phyloP scores from a whole-genome alignment of 2,329 filamentous ascomycete species.

The Aureobasidium musti region DNA sequence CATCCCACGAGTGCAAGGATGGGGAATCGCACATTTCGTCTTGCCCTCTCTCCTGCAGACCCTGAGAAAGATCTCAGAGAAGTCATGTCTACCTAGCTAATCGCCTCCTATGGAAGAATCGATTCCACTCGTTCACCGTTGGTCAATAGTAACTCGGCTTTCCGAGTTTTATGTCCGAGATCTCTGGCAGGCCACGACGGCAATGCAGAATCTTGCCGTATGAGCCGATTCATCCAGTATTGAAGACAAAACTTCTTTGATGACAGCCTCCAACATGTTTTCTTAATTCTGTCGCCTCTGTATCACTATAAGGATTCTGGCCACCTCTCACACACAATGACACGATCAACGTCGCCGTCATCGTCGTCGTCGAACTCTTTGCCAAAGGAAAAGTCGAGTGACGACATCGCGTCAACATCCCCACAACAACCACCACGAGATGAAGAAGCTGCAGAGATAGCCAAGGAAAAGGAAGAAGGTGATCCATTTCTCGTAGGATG shows the following conservation, averaged over 20 bases:
- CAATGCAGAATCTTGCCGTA: conserved; percentile 22
- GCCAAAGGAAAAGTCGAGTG: conserved; percentile 5
- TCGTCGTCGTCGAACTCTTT: background rate
- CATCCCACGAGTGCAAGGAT: background rate
- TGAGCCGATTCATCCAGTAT: conserved; percentile 18
- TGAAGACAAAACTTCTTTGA: conserved; percentile 1
- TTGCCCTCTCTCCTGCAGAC: background rate
- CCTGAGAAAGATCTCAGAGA: background rate
- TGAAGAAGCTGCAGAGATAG: conserved; percentile 7
- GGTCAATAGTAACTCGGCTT: background rate
- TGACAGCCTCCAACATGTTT: background rate
- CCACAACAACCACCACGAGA: conserved; percentile 12
- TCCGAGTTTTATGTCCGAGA: conserved; percentile 9
- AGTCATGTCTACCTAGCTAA: background rate
- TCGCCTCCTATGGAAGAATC: background rate
- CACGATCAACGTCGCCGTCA: background rate
- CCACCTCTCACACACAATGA: background rate
- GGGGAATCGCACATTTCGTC: background rate
- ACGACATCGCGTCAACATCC: background rate
- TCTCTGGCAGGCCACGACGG: background rate
- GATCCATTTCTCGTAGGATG: conserved; percentile 46
- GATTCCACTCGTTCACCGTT: background rate
- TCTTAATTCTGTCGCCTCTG: background rate
- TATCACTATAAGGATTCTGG: background rate
- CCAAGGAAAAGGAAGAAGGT: conserved; percentile 11